Evolutionary conservation across 495 filamentous ascomycete genomes (phyloP), one percentile per base, ranked within the genome.

Genomic region (Penicillium longicatenatum): DNA sequence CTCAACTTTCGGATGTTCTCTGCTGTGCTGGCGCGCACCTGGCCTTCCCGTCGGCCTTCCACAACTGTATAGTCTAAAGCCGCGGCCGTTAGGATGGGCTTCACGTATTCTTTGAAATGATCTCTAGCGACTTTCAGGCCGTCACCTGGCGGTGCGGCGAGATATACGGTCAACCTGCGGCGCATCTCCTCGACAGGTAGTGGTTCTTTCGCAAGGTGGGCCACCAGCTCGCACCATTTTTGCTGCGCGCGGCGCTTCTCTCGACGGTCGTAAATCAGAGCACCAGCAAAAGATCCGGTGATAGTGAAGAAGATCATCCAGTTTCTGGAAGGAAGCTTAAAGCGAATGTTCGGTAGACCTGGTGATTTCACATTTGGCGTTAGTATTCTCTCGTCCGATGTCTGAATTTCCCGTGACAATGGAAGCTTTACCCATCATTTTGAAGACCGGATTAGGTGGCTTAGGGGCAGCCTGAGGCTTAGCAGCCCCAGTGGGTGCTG

Each of bases 21-120:
- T 19, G 95, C 93, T 19, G 92, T 79, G 14, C 86, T 86, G 33
- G 86, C 89, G 48, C 94, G 78, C 41, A 98, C 82, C 63, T 98
- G 93, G 16, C 94, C 94, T 68, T 97, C 89, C 60, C 86, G 84
- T 19, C 91, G 77, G 5, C 93, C 94, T 70, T 98, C 94, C 11
- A 99, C 83, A 26, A 97, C 93, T 51, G 96, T 91, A 81, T 93
- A 98, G 68, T 99, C 94, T 68, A 98, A 69, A 2, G 92, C 92
- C 6, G 89, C 92, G 2, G 92, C 89, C 2, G 93, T 90, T 30
- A 99, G 75, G 33, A 99, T 82, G 0, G 94, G 94, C 76, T 98
- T 97, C 47, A 98, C 84, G 62, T 97, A 98, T 67, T 97, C 90
- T 49, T 90, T 88, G 74, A 95, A 99, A 70, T 98, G 91, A 43